Base-by-base conservation (phyloP, 2,329 filamentous ascomycete species). In the Fusarium pilosicola region DNA sequence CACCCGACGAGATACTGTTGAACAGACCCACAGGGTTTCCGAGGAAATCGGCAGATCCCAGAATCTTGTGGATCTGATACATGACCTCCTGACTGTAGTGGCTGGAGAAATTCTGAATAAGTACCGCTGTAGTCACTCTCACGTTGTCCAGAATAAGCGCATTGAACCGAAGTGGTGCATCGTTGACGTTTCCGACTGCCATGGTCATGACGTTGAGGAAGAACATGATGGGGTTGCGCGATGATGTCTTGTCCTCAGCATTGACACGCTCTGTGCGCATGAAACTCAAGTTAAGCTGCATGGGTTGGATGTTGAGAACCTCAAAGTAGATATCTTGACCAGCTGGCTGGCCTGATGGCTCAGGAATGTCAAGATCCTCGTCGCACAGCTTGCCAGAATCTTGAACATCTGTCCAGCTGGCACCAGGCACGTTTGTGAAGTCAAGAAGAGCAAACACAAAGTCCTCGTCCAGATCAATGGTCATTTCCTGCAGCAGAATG, bases 141-240 rank as follows among this genome's bases (percentile, higher is more conserved):
- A 96, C 95, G 77, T 99, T 99, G 82, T 99, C 96, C 30, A 99
- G 85, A 85, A 99, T 93, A 30, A 99, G 86, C 2, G 96, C 94
- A 73, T 98, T 99, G 80, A 99, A 91, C 54, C 94, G 92, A 60
- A 99, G 91, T 0, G 96, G 97, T 12, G 96, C 96, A 83, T 99
- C 97, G 78, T 99, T 99, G 86, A 99, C 94, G 78, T 99, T 99
- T 73, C 96, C 96, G 78, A 99, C 96, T 20, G 96, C 97, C 96
- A 99, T 99, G 2, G 97, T 98, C 86, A 99, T 91, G 75, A 98
- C 94, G 79, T 99, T 98, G 81, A 98, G 91, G 80, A 98, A 95
- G 85, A 98, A 99, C 95, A 98, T 98, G 81, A 99, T 88, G 2
- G 97, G 97, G 79, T 97, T 99, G 46, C 90, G 91, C 3, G 94